Base-by-base conservation (phyloP, 805 yeast species). In the Kregervanrija delftensis region DNA sequence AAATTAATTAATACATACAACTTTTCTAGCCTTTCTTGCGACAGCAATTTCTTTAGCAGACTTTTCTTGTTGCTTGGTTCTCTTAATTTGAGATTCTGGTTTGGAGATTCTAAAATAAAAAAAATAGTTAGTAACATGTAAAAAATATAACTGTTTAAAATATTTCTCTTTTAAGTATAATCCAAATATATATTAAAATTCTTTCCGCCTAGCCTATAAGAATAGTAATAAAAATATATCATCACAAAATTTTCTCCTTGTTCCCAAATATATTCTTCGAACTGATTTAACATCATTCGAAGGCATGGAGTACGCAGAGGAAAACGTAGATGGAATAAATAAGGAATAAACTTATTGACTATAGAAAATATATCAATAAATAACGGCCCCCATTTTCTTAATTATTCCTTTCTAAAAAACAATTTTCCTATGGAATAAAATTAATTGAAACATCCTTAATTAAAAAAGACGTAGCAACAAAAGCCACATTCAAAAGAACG, bases 61-160 rank as follows among this genome's bases (percentile, higher is more conserved):
- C 79, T 84, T 83, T 66, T 82, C 81, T 68, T 79, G 77, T 71
- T 84, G 80, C 77, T 83, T 79, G 63, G 83, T 69, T 78, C 83
- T 81, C 82, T 86, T 86, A 72, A 82, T 73, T 69, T 81, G 83
- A 68, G 93, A 73, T 81, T 86, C 95, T 79, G 95, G 95, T 71
- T 57, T 53, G 52, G 75, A 70, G 60, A 76, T 69, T 64, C 66
- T 77, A 66, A 16, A 47, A 60, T 55, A 48, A 37, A 16, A 13
- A 35, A 40, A 46, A 31, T 5, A 33, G 42, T 55, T 57, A 49
- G 43, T 44, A 46, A 35, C 30, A 22, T 40, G 36, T 39, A 39
- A 32, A 32, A 16, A 32, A 12, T 16, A n/a, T 15, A 33, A 14
- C 16, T 30, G 13, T 14, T 30, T 30, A 9, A 12, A 11, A 22